Conservation (phyloP, 768 basidiomycete genomes). For the Rhizopogon vinicolor region DNA sequence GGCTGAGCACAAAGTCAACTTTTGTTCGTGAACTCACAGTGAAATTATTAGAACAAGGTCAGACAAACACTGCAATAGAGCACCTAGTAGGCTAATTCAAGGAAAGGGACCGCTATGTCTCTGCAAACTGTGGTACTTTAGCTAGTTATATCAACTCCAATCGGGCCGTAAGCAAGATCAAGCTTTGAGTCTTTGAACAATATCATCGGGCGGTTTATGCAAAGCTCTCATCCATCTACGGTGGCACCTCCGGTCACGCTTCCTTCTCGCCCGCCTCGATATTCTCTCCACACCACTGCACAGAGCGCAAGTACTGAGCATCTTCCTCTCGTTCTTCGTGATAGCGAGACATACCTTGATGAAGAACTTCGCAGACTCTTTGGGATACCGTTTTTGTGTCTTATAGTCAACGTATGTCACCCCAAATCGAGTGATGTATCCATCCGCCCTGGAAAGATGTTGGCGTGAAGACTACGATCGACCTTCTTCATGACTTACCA, state of each 20-base stretch:
- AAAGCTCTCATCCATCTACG: too few relatives aligned
- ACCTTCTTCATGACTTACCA: conserved; percentile 31
- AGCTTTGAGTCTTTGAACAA: neutral
- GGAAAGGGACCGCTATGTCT: too few relatives aligned
- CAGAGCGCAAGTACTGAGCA: neutral
- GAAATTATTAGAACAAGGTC: neutral
- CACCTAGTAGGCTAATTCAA: too few relatives aligned
- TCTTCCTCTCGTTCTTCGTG: neutral
- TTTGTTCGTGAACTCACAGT: neutral
- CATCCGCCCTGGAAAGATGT: conserved; percentile 44
- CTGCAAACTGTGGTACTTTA: too few relatives aligned
- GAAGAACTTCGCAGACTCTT: conserved; percentile 56
- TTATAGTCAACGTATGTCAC: conserved; percentile 69
- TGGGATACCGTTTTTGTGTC: conserved; percentile 62
- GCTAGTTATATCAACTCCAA: neutral
- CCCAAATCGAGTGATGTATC: conserved; percentile 64
- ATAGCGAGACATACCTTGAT: conserved; percentile 36
- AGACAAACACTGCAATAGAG: neutral
- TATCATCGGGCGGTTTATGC: too few relatives aligned
- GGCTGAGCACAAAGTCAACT: neutral
- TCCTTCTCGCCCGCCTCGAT: conserved; percentile 9
- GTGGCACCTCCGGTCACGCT: neutral
- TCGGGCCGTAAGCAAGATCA: conserved; percentile 1
- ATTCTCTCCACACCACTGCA: conserved; percentile 28
- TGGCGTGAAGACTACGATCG: neutral